phyloP scores from a whole-genome alignment of 305 asterid species.

The Coffea humblotiana region DNA sequence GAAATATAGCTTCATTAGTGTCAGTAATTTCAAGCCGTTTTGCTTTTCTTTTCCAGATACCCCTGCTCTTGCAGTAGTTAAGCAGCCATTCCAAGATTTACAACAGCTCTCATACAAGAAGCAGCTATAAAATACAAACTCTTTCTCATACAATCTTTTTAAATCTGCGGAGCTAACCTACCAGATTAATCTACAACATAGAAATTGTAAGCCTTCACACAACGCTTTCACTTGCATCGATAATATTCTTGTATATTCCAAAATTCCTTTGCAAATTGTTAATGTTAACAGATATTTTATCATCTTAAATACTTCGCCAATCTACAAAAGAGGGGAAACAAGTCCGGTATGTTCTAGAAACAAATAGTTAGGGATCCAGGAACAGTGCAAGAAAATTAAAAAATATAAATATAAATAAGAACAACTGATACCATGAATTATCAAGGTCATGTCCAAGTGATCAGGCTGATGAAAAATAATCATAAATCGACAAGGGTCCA shows the following conservation, averaged over 20 bases:
- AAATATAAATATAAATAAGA: neutral
- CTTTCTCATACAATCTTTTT: neutral
- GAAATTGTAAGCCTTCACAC: neutral
- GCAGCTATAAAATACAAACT: neutral
- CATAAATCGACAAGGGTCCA: neutral
- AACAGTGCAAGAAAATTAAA: neutral
- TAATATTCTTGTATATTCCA: neutral
- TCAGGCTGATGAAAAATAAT: slow-evolving; percentile 1
- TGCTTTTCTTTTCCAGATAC: neutral
- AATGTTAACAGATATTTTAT: neutral
- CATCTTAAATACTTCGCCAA: too few relatives aligned
- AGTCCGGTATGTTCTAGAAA: neutral
- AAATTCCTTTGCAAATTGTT: neutral
- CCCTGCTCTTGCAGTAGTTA: neutral
- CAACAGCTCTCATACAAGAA: neutral
- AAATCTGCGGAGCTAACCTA: neutral
- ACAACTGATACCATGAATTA: neutral
- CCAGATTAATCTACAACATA: neutral
- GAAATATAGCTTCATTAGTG: neutral
- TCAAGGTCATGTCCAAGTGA: neutral
- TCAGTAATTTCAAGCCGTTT: neutral
- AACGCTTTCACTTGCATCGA: neutral
- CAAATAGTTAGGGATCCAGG: neutral
- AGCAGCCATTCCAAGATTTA: neutral
- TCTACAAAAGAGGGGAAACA: neutral